Base-by-base conservation (phyloP, 805 yeast genomes). In the Metschnikowia hibisci region DNA sequence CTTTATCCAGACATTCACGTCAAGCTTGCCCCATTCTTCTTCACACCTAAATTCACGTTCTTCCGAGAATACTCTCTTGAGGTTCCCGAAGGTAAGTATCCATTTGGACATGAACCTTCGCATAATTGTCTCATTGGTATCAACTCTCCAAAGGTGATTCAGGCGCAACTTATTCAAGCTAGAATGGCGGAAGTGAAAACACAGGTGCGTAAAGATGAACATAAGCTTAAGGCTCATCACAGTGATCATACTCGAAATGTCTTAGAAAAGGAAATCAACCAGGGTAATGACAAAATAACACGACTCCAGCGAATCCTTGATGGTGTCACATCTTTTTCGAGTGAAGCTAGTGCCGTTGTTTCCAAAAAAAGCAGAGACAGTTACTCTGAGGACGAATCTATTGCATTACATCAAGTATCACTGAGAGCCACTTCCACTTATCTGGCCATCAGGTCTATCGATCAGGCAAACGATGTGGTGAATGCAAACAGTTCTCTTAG, bases 71-170 rank as follows among this genome's bases (percentile, higher is more conserved):
- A 73, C 58, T 53, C 64, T 3, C 50, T 74, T 50, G 65, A 71
- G 5, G 61, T 67, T 10, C 46, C 50, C 11, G 67, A 68, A 6
- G 74, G 80, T 2, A 57, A 54, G 6, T 78, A 58, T 55, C 85
- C 86, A 12, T 83, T 82, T 64, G 86, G 84, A 5, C 66, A 68
- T 26, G 84, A 77, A 50, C 55, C 67, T 0, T 78, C 84, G 5
- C 96, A 88, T 56, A 66, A 73, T 12, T 88, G 96, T 61, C 57
- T 71, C n/a, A 65, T 80, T 45, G 83, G 77, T 1, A 51, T 57
- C 3, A 69, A 68, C 40, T 74, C 74, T 36, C 83, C 87, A 1
- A 82, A 80, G 44, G 63, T 63, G 6, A 76, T 82, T 1, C 85
- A 82, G 47, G 65, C 68, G 2, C 51, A 52, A 6, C 55, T 82